Conservation (phyloP, 306 rosid genomes). For the Fagus sylvatica region DNA sequence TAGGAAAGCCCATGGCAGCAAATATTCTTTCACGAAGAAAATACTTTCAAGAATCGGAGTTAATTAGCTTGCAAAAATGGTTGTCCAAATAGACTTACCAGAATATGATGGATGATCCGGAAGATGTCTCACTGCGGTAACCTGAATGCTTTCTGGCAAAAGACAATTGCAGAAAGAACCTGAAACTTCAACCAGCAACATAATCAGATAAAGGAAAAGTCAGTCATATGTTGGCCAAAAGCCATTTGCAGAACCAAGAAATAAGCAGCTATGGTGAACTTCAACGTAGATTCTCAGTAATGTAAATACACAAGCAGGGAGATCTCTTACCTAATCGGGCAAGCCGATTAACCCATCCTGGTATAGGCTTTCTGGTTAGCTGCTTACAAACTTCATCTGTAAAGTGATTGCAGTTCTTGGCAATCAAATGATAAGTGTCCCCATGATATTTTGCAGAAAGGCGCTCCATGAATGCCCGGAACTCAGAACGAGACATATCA, state of each 20-base stretch:
- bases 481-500: conserved; percentile 68
- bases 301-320: conserved; percentile 17
- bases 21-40: conserved; percentile 8
- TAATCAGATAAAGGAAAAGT: conserved; percentile 46
- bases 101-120: conserved; percentile 67
- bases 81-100: conserved; percentile 45
- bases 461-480: conserved; percentile 72
- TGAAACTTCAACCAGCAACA: conserved; percentile 41
- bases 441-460: conserved; percentile 82
- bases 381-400: conserved; percentile 78
- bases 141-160: conserved; percentile 85
- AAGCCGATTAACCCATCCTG: conserved; percentile 95
- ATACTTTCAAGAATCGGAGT: conserved; percentile 5
- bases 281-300: conserved; percentile 3
- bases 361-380: conserved; percentile 87
- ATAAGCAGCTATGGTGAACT: not conserved
- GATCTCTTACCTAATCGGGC: conserved; percentile 78
- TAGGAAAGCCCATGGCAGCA: conserved; percentile 16
- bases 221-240: conserved; percentile 5
- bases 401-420: conserved; percentile 96
- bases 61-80: conserved; percentile 1
- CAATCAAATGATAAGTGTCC: conserved; percentile 90
- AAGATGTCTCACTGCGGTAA: conserved; percentile 74
- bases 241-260: not conserved
- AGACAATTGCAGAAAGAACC: conserved; percentile 98